Percentiles rank a stretch among this genome's conserved stretches.
Evolutionary conservation across 2,329 filamentous ascomycete species (phyloP).

Genomic region (Calonectria fujianensis): DNA sequence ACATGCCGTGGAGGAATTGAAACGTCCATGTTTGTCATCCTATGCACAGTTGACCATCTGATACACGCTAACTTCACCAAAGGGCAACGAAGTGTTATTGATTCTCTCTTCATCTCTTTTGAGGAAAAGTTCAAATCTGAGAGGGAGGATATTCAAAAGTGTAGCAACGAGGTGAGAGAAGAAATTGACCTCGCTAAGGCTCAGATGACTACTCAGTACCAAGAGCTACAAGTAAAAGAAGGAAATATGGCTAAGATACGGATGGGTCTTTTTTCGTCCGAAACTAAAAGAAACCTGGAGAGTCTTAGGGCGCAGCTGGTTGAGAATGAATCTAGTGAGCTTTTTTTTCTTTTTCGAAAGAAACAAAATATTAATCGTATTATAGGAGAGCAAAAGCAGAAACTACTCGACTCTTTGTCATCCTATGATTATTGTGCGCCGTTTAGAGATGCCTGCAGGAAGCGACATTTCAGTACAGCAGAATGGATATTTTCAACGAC

Average conservation of each 20-base stretch:
- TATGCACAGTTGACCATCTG: no score
- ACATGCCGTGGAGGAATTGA: constrained; percentile 54
- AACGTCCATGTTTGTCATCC: constrained; percentile 52
- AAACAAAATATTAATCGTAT: not conserved
- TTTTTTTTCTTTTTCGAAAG: no score
- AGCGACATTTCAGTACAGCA: constrained; percentile 53
- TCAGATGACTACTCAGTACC: constrained; percentile 49
- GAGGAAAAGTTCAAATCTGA: constrained; percentile 55
- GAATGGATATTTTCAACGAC: constrained; percentile 53
- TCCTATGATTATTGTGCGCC: constrained; percentile 50
- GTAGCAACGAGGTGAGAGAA: constrained; percentile 49
- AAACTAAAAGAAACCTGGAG: constrained; percentile 3
- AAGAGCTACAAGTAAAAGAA: constrained; percentile 48
- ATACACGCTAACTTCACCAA: not conserved
- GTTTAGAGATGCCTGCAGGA: constrained; percentile 55
- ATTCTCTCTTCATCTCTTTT: constrained; percentile 54
- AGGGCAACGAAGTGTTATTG: constrained; percentile 50
- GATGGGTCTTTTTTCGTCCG: not conserved
- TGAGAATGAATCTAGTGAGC: not conserved
- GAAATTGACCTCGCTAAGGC: constrained; percentile 52
- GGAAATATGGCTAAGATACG: constrained; percentile 27
- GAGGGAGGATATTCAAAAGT: constrained; percentile 45
- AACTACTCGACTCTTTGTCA: constrained; percentile 56
- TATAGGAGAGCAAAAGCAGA: constrained; percentile 43
- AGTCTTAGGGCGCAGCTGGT: not conserved